phyloP scores from a whole-genome alignment of 495 filamentous ascomycete genomes.

The Wilcoxina mikolae region DNA sequence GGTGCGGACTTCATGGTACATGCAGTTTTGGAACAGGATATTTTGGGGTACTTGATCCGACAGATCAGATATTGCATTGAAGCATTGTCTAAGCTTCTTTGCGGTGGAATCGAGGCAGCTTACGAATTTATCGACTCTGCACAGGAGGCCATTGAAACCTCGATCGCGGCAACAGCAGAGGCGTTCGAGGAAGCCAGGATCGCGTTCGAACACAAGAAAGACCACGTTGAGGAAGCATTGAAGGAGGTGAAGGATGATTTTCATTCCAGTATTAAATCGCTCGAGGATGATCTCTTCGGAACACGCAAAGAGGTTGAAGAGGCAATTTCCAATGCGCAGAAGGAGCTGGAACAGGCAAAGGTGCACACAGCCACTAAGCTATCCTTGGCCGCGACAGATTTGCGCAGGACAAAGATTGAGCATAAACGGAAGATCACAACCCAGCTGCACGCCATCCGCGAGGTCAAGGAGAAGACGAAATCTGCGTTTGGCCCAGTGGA shows the following conservation, averaged over 20 bases:
- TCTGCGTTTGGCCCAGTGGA: slow-evolving; percentile 12
- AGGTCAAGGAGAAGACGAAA: slow-evolving; percentile 20
- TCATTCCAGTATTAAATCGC: not conserved
- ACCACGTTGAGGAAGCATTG: slow-evolving; percentile 2
- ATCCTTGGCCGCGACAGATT: not conserved
- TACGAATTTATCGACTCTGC: slow-evolving; percentile 10
- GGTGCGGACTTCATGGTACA: slow-evolving; percentile 14
- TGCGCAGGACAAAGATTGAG: slow-evolving; percentile 11
- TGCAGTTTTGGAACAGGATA: slow-evolving; percentile 15
- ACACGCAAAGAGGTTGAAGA: not conserved
- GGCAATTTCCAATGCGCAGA: slow-evolving; percentile 6
- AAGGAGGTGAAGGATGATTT: slow-evolving; percentile 5
- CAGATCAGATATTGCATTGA: slow-evolving; percentile 7
- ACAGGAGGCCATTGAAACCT: slow-evolving; percentile 9
- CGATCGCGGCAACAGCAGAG: not conserved
- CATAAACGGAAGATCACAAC: slow-evolving; percentile 6
- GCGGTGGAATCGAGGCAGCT: slow-evolving; percentile 11
- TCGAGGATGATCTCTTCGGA: not conserved
- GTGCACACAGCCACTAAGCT: not conserved
- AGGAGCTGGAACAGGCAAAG: slow-evolving; percentile 7
- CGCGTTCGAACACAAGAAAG: slow-evolving; percentile 10
- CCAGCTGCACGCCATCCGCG: slow-evolving; percentile 10
- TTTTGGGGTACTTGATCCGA: slow-evolving; percentile 11
- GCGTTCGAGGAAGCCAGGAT: not conserved
- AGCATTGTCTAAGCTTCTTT: slow-evolving; percentile 7